phyloP scores from a whole-genome alignment of 2,329 filamentous ascomycete species.

The Fusarium mundagurra region DNA sequence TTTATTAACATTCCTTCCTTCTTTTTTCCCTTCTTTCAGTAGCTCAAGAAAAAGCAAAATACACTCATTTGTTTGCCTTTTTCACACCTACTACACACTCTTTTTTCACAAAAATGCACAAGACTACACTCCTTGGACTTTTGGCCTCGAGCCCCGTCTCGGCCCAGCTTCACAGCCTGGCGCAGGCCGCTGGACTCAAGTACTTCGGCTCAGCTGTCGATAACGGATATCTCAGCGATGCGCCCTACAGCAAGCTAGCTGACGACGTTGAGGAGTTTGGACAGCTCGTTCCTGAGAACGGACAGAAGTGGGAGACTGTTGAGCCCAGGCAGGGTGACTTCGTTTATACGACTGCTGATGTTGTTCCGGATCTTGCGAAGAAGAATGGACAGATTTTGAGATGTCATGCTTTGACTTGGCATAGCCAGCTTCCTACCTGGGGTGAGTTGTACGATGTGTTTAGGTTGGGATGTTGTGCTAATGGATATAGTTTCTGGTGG shows the following conservation, averaged over 20 bases:
- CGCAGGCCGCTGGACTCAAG: slow-evolving; percentile 63
- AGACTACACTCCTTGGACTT: slow-evolving; percentile 36
- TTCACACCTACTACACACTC: slow-evolving; percentile 1
- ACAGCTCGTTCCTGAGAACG: slow-evolving; percentile 71
- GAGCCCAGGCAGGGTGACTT: slow-evolving; percentile 68
- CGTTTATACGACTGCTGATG: slow-evolving; percentile 66
- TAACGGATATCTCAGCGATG: slow-evolving; percentile 64
- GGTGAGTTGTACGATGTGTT: slow-evolving; percentile 8
- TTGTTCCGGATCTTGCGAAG: slow-evolving; percentile 59
- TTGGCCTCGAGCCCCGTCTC: slow-evolving; percentile 42
- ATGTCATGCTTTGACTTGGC: slow-evolving; percentile 69
- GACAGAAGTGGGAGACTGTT: slow-evolving; percentile 70
- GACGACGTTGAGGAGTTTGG: slow-evolving; percentile 68
- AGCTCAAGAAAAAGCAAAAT: slow-evolving; percentile 1
- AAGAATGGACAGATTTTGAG: slow-evolving; percentile 63
- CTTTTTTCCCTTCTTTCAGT: slow-evolving; percentile 3
- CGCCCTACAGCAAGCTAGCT: slow-evolving; percentile 64
- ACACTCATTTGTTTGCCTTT: slow-evolving; percentile 13
- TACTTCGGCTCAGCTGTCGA: slow-evolving; percentile 75
- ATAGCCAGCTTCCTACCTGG: slow-evolving; percentile 49
- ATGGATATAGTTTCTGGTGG: slow-evolving; percentile 33
- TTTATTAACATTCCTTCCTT: slow-evolving; percentile 11
- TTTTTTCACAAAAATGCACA: slow-evolving; percentile 31
- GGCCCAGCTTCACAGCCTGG: slow-evolving; percentile 60
- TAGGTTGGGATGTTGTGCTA: neutral